These are phyloP conservation scores for Trypanosoma platydactyli DNA, from an alignment of 208 protist species.

Conservation along the genomic window DNA sequence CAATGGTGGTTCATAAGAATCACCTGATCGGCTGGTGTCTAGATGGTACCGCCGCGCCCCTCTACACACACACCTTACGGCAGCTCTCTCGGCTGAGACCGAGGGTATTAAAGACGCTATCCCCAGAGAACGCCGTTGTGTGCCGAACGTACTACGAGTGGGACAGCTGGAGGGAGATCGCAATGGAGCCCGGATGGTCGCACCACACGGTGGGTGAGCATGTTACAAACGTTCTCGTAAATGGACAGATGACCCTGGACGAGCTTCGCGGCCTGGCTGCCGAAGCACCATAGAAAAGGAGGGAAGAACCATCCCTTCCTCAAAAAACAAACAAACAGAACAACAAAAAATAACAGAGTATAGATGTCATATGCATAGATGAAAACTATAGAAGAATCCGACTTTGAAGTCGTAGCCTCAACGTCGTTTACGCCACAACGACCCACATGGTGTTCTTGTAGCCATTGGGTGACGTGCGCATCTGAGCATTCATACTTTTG, in stretches of 20 bases:
- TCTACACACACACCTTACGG: conserved; percentile 70
- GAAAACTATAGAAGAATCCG: too few relatives aligned
- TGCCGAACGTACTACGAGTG: conserved; percentile 59
- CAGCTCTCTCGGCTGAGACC: conserved; percentile 46
- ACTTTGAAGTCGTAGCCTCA: too few relatives aligned
- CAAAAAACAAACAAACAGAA: too few relatives aligned
- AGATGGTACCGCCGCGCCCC: conserved; percentile 33
- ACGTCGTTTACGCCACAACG: too few relatives aligned
- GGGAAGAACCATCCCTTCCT: too few relatives aligned
- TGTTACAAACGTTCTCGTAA: conserved; percentile 40
- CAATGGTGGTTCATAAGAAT: conserved; percentile 69
- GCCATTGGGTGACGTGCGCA: background rate
- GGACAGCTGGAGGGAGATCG: conserved; percentile 75
- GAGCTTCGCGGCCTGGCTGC: conserved; percentile 6
- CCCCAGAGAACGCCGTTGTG: conserved; percentile 52
- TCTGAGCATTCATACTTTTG: background rate
- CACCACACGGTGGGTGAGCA: conserved; percentile 43
- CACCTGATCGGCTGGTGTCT: conserved; percentile 70
- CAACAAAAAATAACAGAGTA: background rate
- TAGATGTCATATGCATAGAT: background rate
- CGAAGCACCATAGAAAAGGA: conserved; percentile 20
- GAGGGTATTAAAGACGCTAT: conserved; percentile 35
- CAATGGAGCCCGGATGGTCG: conserved; percentile 68
- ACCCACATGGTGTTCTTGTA: background rate
- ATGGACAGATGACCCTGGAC: conserved; percentile 24